A percentile compares a stretch with the other conserved stretches of the same genome.
Conservation (phyloP, 768 basidiomycete species). For the Leccinum imitatum region DNA sequence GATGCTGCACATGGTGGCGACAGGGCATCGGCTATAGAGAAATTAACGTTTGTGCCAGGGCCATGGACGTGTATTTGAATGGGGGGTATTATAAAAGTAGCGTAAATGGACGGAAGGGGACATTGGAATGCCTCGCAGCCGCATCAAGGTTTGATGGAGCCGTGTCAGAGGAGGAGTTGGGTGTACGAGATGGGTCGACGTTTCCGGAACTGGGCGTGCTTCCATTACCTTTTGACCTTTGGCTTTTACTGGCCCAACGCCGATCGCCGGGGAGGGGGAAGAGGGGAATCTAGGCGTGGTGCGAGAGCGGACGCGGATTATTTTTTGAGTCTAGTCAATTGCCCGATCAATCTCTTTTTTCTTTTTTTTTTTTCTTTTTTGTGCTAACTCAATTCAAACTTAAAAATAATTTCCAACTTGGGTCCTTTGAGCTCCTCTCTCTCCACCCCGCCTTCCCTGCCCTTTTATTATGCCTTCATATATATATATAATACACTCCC, state of each 20-base stretch:
- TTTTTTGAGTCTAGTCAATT: not conserved
- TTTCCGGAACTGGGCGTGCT: conserved; percentile 6
- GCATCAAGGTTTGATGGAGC: conserved; percentile 30
- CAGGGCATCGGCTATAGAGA: conserved; percentile 6
- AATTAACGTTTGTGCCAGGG: conserved; percentile 21
- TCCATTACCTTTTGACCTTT: conserved; percentile 21
- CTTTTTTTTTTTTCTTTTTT: not conserved
- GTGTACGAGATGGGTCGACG: conserved; percentile 1
- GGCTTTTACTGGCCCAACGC: conserved; percentile 17
- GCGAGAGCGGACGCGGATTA: not conserved
- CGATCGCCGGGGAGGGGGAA: conserved; percentile 15
- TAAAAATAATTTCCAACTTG: conserved; percentile 43
- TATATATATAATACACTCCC: conserved; percentile 33
- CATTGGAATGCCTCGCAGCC: conserved; percentile 8
- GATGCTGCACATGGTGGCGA: conserved; percentile 7
- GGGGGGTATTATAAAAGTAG: conserved; percentile 4
- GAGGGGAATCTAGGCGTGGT: not conserved
- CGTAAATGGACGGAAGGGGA: conserved; percentile 9
- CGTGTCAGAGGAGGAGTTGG: not conserved
- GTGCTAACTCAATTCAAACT: conserved; percentile 59
- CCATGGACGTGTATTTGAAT: conserved; percentile 6
- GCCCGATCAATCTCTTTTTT: conserved; percentile 22
- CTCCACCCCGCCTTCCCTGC: conserved; percentile 22
- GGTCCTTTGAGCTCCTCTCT: conserved; percentile 16
- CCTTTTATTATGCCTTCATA: conserved; percentile 23